Base-by-base conservation (phyloP, 2,329 filamentous ascomycete species). In the Cladosporium velox region DNA sequence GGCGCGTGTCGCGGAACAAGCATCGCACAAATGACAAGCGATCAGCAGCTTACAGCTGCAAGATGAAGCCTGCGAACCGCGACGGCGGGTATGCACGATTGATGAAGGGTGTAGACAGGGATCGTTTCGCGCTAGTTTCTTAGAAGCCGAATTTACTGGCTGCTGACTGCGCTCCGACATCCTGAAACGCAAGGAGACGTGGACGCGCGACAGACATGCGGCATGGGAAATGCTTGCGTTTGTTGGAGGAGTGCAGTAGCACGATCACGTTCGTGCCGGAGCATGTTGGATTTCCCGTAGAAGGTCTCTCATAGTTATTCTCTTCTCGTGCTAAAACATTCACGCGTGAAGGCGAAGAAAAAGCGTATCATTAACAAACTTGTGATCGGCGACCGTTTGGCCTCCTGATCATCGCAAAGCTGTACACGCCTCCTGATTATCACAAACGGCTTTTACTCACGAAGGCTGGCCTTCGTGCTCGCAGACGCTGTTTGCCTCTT, bases 331-430 rank as follows among this genome's bases (percentile, higher is more conserved):
- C 49, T 34, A 55, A 30, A 44, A 47, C 41, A 21, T 47, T 47
- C 8, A 12, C 32, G 35, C 57, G n/a, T 47, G 57, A 59, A 28
- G 34, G 34, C 15, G 35, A 41, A 59, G 11, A 47, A 12, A 30
- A 11, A 59, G 35, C 38, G 26, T 28, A 18, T 47, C 38, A 24
- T 38, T 30, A 38, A 24, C 35, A 28, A n/a, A 38, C 61, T 54
- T 24, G 34, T 35, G 60, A 63, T 63, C 60, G 60, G 21, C 61
- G 59, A 52, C 59, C 61, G 61, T 64, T 64, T 49, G 15, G 44
- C 61, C 61, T 64, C 61, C 61, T 62, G 59, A 62, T 62, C 59
- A 52, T 52, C 60, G 34, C 55, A 58, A 58, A 63, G 38, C 59
- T 49, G 38, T 32, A 32, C 47, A 52, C 47, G 49, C 60, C 47